Percentiles rank a stretch among this genome's conserved stretches.
Conservation (phyloP, 352 stramenopile species). For the Globisporangium nunn region DNA sequence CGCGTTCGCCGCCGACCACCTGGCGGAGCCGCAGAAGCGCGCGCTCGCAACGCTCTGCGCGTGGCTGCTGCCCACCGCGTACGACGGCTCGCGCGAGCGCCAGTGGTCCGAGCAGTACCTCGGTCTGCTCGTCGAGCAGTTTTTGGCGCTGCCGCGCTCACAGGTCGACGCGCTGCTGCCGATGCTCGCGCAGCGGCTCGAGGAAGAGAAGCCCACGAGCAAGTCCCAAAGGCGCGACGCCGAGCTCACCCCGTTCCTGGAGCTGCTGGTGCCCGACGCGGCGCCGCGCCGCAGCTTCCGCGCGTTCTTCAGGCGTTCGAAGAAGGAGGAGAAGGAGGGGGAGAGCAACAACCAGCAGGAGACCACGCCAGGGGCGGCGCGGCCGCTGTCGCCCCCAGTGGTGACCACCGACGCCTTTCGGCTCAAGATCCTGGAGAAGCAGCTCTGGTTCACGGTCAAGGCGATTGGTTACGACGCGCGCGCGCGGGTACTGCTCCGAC, state of each 20-base stretch:
- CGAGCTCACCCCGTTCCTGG: slow-evolving; percentile 52
- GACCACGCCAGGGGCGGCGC: slow-evolving; percentile 3
- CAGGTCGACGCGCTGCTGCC: slow-evolving; percentile 67
- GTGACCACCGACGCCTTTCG: slow-evolving; percentile 37
- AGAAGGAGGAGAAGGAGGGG: slow-evolving; percentile 16
- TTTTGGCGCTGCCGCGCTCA: slow-evolving; percentile 37
- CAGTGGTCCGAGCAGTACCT: slow-evolving; percentile 65
- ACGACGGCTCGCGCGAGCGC: slow-evolving; percentile 48
- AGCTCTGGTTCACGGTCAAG: slow-evolving; percentile 79
- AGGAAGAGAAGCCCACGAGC: slow-evolving; percentile 12
- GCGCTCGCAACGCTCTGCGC: slow-evolving; percentile 58
- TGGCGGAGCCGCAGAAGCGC: slow-evolving; percentile 53
- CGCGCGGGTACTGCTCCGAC: slow-evolving; percentile 43
- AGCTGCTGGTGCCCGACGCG: slow-evolving; percentile 37
- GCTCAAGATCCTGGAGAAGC: slow-evolving; percentile 46
- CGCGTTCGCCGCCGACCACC: slow-evolving; percentile 21
- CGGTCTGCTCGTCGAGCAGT: slow-evolving; percentile 51
- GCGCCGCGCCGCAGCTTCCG: slow-evolving; percentile 15
- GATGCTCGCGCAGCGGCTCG: slow-evolving; percentile 40
- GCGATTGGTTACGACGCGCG: slow-evolving; percentile 71
- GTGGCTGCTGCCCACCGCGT: slow-evolving; percentile 56
- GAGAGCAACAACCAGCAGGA: background rate
- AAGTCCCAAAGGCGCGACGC: slow-evolving; percentile 1
- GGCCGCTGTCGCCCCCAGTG: slow-evolving; percentile 2
- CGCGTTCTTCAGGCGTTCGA: slow-evolving; percentile 24